Conservation (phyloP, 768 basidiomycete genomes). For the Pluteus cervinus region DNA sequence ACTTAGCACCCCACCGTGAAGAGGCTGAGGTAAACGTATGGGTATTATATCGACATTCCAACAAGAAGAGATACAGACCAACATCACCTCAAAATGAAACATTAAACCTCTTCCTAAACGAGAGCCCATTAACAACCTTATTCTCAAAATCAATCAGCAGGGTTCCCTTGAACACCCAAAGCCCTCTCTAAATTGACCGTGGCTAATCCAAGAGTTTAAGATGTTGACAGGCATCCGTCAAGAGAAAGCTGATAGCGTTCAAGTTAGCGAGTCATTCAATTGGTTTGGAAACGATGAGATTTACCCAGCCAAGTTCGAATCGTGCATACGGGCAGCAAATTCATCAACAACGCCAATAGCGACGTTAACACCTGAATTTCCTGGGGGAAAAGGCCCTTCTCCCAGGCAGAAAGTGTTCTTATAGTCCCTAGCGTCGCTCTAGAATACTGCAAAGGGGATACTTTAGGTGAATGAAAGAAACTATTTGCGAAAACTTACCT, state of each 20-base stretch:
- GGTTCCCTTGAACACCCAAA: conserved; percentile 25
- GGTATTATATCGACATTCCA: too few relatives aligned
- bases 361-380: conserved; percentile 58
- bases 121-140: conserved; percentile 37
- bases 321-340: conserved; percentile 60
- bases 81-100: conserved; percentile 24
- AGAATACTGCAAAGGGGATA: too few relatives aligned
- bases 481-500: too few relatives aligned
- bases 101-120: conserved; percentile 22
- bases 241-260: conserved; percentile 19
- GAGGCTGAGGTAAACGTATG: too few relatives aligned
- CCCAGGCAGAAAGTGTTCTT: too few relatives aligned
- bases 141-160: conserved; percentile 36
- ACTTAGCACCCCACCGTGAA: too few relatives aligned
- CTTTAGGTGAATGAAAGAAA: too few relatives aligned
- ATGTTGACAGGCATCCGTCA: conserved; percentile 32
- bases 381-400: too few relatives aligned
- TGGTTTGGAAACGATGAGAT: conserved; percentile 6
- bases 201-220: conserved; percentile 33
- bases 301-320: conserved; percentile 58
- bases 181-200: conserved; percentile 36
- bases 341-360: conserved; percentile 54
- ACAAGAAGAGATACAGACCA: too few relatives aligned
- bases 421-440: too few relatives aligned
- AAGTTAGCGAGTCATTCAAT: conserved; percentile 10